Conservation (phyloP, 805 yeast genomes). For the Kuraishia floccosa region DNA sequence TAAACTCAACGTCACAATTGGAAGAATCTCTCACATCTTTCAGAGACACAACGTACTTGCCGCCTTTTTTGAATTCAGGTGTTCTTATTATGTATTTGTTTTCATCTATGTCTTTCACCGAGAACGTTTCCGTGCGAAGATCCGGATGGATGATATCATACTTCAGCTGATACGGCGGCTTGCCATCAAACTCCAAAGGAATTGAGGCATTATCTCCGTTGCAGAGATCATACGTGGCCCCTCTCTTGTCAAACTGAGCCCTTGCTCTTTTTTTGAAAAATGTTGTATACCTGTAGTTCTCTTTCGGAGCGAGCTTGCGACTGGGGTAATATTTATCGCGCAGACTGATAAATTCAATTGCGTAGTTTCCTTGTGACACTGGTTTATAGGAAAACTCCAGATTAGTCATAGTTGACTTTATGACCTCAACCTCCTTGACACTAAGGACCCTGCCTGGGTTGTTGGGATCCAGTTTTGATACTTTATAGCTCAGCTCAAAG, state of each 20-base stretch:
- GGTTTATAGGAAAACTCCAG: conserved; percentile 61
- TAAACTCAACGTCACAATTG: conserved; percentile 64
- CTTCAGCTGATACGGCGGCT: conserved; percentile 61
- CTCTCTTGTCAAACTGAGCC: conserved; percentile 23
- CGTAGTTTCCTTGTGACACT: conserved; percentile 68
- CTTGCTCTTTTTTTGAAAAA: conserved; percentile 64
- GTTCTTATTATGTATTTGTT: conserved; percentile 33
- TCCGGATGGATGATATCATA: conserved; percentile 59
- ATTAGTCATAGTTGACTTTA: conserved; percentile 19
- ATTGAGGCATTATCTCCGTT: conserved; percentile 24
- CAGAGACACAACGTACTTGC: conserved; percentile 56
- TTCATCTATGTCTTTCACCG: conserved; percentile 25
- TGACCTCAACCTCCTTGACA: conserved; percentile 12
- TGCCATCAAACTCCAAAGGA: conserved; percentile 61
- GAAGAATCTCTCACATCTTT: conserved; percentile 63
- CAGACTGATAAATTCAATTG: conserved; percentile 54
- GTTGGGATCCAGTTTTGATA: conserved; percentile 39
- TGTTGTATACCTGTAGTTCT: conserved; percentile 47
- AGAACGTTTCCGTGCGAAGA: conserved; percentile 28
- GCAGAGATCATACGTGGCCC: conserved; percentile 13
- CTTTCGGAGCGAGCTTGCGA: conserved; percentile 16
- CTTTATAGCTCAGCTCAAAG: conserved; percentile 52
- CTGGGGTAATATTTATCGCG: conserved; percentile 49
- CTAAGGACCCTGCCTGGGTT: conserved; percentile 11
- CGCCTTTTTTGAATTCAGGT: conserved; percentile 52